Evolutionary conservation across 495 filamentous ascomycete genomes (phyloP), one percentile per base, ranked within the genome.

Genomic region (Penicillium bovifimosum): DNA sequence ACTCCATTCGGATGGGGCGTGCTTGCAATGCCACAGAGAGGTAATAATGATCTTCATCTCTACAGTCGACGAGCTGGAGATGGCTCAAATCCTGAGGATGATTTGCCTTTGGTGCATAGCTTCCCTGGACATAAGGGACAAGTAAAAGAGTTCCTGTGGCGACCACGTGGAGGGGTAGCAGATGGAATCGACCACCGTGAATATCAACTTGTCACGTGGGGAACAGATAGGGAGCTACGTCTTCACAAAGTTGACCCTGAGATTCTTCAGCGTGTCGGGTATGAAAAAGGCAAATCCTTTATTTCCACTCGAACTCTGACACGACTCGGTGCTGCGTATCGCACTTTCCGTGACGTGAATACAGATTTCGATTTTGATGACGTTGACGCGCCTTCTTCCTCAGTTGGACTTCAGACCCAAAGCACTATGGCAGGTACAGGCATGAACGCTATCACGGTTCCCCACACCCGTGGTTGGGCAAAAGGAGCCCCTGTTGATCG

Each of bases 121-220:
- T 97, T 96, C 50, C 78, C 82, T 11, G 89, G 89, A 6, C 92
- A 97, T 62, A 83, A 83, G 41, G 83, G 87, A 50, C 88, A 90
- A 57, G 88, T 92, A 20, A 96, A 96, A 58, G 92, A 97, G 50
- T 96, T 97, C 52, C 72, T 97, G 8, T 97, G 92, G 92, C 78
- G 92, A 61, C 81, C 80, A 29, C 84, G 91, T 47, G 92, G 91
- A 13, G 70, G 66, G 6, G 75, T 83, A n/a, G 75, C 82, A 6
- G 81, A 90, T 47, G 79, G 76, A n/a, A 68, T 84, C n/a, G 91
- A 97, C 53, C 76, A 92, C 53, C 81, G 91, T 44, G 91, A 96
- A 36, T 96, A 96, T 54, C 91, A 97, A 67, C 71, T 97, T 17
- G 88, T 97, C 5, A 90, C 91, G 3, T 97, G 91, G 91, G 89